Evolutionary conservation across 2,329 filamentous ascomycete genomes (phyloP).

Genomic region (Monosporascus sp.): DNA sequence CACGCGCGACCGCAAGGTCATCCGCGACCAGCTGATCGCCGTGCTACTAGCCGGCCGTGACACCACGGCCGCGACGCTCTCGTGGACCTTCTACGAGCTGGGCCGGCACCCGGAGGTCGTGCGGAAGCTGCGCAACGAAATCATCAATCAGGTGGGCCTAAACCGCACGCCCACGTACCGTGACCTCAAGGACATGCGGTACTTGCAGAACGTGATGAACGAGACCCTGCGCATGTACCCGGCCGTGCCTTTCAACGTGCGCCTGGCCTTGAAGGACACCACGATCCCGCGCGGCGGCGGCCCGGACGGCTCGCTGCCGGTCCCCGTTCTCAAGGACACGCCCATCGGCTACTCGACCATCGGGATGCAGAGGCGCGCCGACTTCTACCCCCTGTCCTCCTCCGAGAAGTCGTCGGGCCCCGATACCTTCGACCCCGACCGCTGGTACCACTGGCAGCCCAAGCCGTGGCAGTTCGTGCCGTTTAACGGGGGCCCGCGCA

Average conservation of each 20-base stretch:
- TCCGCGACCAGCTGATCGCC: slow-evolving; percentile 80
- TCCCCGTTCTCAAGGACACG: slow-evolving; percentile 62
- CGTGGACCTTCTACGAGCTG: slow-evolving; percentile 80
- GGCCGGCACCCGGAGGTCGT: slow-evolving; percentile 63
- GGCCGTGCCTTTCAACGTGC: slow-evolving; percentile 72
- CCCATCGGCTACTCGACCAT: slow-evolving; percentile 62
- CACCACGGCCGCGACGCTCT: slow-evolving; percentile 77
- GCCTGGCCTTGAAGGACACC: slow-evolving; percentile 66
- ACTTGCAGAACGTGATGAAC: slow-evolving; percentile 67
- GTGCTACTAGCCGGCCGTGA: slow-evolving; percentile 81
- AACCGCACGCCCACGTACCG: slow-evolving; percentile 63
- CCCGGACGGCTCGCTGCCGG: slow-evolving; percentile 51
- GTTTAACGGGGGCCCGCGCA: slow-evolving; percentile 68
- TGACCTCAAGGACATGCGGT: slow-evolving; percentile 83
- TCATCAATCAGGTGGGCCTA: slow-evolving; percentile 60
- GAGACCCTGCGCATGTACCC: slow-evolving; percentile 76
- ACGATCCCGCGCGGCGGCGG: slow-evolving; percentile 69
- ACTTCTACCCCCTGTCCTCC: slow-evolving; percentile 49
- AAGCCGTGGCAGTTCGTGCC: slow-evolving; percentile 68
- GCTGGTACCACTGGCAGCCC: slow-evolving; percentile 60
- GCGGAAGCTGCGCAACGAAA: slow-evolving; percentile 65
- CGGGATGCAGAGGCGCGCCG: slow-evolving; percentile 64
- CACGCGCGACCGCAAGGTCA: slow-evolving; percentile 64
- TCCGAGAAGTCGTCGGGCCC: slow-evolving; percentile 41
- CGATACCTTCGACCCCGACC: slow-evolving; percentile 56